phyloP scores from a whole-genome alignment of 345 rosid genomes.

The Microthlaspi erraticum region DNA sequence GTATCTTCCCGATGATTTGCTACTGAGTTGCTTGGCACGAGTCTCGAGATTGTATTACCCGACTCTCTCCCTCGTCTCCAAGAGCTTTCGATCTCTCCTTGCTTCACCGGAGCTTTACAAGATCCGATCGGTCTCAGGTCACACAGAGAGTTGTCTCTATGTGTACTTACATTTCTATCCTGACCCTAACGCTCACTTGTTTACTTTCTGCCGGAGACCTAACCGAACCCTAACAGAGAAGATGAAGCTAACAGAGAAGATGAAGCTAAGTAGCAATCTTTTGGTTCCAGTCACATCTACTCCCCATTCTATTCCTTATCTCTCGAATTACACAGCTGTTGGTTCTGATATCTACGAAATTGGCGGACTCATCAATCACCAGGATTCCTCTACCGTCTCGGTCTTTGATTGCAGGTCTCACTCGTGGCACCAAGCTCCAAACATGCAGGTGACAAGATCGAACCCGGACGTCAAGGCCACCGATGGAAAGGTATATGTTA shows the following conservation, averaged over 20 bases:
- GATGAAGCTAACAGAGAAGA: too few species aligned
- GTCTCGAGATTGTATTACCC: too few species aligned
- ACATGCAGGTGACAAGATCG: not conserved
- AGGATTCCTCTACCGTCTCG: not conserved
- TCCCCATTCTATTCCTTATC: too few species aligned
- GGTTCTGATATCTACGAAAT: not conserved
- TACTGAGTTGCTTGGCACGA: too few species aligned
- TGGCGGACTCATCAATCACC: not conserved
- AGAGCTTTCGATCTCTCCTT: not conserved
- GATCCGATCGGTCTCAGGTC: not conserved
- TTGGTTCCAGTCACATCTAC: not conserved
- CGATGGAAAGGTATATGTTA: not conserved
- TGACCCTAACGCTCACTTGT: not conserved
- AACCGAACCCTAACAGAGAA: not conserved
- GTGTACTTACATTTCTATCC: not conserved
- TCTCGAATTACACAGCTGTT: not conserved
- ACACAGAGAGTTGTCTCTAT: not conserved
- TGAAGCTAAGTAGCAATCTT: not conserved
- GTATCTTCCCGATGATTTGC: too few species aligned
- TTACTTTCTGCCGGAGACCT: not conserved
- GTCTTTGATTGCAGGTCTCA: not conserved
- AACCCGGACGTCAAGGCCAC: not conserved
- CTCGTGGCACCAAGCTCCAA: not conserved
- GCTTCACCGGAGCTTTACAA: too few species aligned
- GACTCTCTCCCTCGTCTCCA: not conserved